Evolutionary conservation across 192 early-diverging fungal genomes (phyloP).

Genomic region (Haplosporangium gracile): DNA sequence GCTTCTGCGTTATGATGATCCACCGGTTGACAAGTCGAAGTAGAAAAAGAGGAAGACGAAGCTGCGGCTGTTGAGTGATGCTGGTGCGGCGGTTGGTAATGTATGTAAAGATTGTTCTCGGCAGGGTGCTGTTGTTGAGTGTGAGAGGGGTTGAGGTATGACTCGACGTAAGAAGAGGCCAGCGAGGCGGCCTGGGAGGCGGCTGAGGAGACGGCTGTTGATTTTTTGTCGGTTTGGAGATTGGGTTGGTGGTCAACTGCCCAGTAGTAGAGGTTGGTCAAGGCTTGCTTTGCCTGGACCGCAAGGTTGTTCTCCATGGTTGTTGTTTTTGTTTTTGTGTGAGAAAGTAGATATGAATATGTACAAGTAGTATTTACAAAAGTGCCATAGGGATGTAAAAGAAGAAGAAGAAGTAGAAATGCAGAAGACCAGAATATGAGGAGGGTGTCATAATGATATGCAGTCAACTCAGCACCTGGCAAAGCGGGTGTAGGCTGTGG

Average conservation of each 20-base stretch:
- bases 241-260: background rate
- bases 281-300: background rate
- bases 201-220: background rate
- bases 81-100: background rate
- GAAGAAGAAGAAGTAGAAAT: background rate
- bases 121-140: background rate
- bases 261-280: slow-evolving; percentile 2
- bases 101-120: background rate
- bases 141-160: slow-evolving; percentile 3
- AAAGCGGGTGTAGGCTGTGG: background rate
- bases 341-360: background rate
- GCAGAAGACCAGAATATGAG: background rate
- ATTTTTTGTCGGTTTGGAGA: background rate
- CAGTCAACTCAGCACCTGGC: too few species aligned
- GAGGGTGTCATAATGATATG: too few species aligned
- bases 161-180: slow-evolving; percentile 1
- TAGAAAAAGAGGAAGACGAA: background rate
- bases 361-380: background rate
- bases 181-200: background rate
- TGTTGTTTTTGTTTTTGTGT: background rate
- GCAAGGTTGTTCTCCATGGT: slow-evolving; percentile 2
- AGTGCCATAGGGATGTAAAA: background rate
- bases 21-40: background rate
- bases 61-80: background rate
- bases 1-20: background rate